Percentiles rank a stretch among this genome's conserved stretches.
Evolutionary conservation across 805 yeast species (phyloP).

Genomic region (Priceomyces castillae): DNA sequence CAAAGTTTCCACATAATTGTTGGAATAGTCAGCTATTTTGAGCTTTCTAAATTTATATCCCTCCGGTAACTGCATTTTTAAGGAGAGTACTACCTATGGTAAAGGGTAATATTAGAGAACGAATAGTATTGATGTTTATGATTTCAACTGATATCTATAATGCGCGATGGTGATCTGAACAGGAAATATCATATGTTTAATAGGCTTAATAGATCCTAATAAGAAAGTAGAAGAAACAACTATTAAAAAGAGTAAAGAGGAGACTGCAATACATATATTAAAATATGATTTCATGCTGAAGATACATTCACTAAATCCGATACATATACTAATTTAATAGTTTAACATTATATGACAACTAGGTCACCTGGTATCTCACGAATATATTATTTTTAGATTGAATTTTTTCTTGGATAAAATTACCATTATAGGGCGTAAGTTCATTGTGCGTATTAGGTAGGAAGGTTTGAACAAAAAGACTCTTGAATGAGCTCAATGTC

Average conservation of each 20-base stretch:
- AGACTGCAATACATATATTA: no score
- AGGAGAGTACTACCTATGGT: background rate
- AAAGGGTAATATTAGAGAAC: background rate
- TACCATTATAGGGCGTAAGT: no score
- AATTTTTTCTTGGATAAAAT: no score
- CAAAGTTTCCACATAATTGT: constrained; percentile 63
- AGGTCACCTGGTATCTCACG: no score
- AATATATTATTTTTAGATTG: no score
- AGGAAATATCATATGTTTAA: no score
- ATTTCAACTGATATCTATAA: background rate
- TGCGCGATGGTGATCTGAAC: background rate
- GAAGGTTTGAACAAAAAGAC: background rate
- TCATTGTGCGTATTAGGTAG: background rate
- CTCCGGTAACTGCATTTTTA: constrained; percentile 44
- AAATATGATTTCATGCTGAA: no score
- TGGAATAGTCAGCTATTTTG: constrained; percentile 51
- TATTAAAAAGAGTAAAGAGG: no score
- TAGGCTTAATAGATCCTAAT: no score
- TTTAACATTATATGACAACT: background rate
- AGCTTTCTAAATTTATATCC: constrained; percentile 68
- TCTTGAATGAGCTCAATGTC: constrained; percentile 29
- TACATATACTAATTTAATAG: no score
- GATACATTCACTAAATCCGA: no score
- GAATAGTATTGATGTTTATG: background rate
- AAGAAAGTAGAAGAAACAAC: no score